Conservation (phyloP, 108 stramenopile genomes). For the Schizochytrium sp. region DNA sequence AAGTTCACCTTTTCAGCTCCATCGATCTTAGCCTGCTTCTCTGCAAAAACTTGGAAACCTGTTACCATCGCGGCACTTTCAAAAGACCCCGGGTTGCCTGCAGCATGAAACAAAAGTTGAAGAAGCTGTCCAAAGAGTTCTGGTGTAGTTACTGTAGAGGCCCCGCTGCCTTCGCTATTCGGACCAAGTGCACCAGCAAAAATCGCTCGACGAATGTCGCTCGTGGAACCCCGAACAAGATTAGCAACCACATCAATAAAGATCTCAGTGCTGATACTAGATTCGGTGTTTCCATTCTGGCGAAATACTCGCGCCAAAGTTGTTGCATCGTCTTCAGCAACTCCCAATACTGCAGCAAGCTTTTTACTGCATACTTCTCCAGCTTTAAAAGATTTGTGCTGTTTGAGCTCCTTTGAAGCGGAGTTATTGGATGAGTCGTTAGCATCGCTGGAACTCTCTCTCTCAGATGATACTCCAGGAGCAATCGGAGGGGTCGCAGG, state of each 20-base stretch:
- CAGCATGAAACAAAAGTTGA: conserved; percentile 5
- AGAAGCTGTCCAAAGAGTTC: background rate
- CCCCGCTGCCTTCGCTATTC: background rate
- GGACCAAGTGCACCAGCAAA: background rate
- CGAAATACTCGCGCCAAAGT: conserved; percentile 4
- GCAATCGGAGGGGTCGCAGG: too few relatives aligned
- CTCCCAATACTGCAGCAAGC: background rate
- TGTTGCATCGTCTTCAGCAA: conserved; percentile 9
- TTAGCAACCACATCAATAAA: conserved; percentile 49
- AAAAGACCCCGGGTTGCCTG: conserved; percentile 1
- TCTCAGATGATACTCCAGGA: too few relatives aligned
- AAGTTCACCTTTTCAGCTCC: conserved; percentile 15
- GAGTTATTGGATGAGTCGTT: too few relatives aligned
- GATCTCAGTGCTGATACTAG: background rate
- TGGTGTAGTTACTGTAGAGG: background rate
- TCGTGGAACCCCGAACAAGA: background rate
- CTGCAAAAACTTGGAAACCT: background rate
- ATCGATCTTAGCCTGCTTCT: conserved; percentile 35
- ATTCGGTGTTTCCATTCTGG: background rate
- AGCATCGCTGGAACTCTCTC: too few relatives aligned
- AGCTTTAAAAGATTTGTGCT: too few relatives aligned
- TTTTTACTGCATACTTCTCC: too few relatives aligned
- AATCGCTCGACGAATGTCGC: conserved; percentile 39
- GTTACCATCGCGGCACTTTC: background rate
- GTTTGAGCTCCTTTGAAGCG: too few relatives aligned